Conservation (phyloP, 257 asterid genomes). For the Nicotiana paniculata region DNA sequence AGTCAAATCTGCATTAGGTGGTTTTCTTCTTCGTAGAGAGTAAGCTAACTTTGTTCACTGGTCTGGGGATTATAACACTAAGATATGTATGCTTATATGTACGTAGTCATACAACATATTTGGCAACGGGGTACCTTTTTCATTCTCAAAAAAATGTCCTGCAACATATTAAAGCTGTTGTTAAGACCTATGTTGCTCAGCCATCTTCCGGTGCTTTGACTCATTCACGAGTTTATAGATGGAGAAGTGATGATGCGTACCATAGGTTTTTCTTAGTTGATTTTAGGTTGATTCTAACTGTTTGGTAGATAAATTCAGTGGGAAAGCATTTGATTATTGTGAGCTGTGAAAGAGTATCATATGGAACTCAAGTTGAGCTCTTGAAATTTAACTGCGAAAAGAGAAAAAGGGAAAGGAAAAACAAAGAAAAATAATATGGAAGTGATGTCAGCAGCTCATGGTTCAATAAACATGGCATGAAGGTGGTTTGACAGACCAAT, state of each 20-base stretch:
- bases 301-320: neutral
- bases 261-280: neutral
- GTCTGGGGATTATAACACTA: neutral
- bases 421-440: neutral
- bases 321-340: neutral
- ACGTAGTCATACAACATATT: neutral
- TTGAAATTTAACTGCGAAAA: neutral
- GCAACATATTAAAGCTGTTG: neutral
- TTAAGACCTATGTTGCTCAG: neutral
- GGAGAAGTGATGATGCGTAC: neutral
- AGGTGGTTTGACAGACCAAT: neutral
- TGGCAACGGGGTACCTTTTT: no score
- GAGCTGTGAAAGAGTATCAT: neutral
- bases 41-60: neutral
- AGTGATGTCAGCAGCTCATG: neutral
- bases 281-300: neutral
- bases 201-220: neutral
- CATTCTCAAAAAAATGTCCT: neutral
- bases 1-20: neutral
- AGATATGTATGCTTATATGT: neutral
- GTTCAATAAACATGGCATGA: neutral
- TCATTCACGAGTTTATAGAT: neutral
- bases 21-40: neutral
- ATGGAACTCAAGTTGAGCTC: neutral
- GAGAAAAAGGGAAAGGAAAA: neutral